Percentiles rank a stretch among this genome's conserved stretches.
phyloP scores from a whole-genome alignment of 306 rosid species.

The Lathyrus sativus region DNA sequence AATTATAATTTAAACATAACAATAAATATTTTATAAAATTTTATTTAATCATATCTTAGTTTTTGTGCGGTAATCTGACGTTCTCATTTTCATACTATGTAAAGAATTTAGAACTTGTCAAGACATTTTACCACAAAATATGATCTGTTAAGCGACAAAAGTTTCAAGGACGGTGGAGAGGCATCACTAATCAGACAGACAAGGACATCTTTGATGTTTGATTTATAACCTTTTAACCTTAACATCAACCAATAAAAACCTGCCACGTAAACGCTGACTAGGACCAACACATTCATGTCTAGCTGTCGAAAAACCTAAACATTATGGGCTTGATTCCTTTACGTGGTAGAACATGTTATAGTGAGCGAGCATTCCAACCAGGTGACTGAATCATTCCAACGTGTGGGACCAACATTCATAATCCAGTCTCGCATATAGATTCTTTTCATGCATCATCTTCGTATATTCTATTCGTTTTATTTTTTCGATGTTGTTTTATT shows the following conservation, averaged over 20 bases:
- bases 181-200: slow-evolving; percentile 37
- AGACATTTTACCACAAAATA: background rate
- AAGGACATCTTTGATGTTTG: background rate
- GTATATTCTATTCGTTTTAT: slow-evolving; percentile 31
- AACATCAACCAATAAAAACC: background rate
- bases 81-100: no score
- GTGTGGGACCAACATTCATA: slow-evolving; percentile 29
- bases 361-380: slow-evolving; percentile 32
- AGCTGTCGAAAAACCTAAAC: slow-evolving; percentile 13
- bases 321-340: slow-evolving; percentile 29
- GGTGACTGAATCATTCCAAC: slow-evolving; percentile 39
- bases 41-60: no score
- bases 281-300: slow-evolving; percentile 31
- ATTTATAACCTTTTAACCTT: slow-evolving; percentile 14
- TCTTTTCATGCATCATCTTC: slow-evolving; percentile 31
- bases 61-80: no score
- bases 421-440: slow-evolving; percentile 7
- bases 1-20: no score
- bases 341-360: slow-evolving; percentile 15
- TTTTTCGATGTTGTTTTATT: no score
- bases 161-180: slow-evolving; percentile 57
- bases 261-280: slow-evolving; percentile 33
- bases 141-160: slow-evolving; percentile 30
- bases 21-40: no score
- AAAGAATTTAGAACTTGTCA: background rate